These are phyloP conservation scores for Gloeophyllum trabeum DNA, from an alignment of 768 basidiomycete species.

Conservation along the genomic window DNA sequence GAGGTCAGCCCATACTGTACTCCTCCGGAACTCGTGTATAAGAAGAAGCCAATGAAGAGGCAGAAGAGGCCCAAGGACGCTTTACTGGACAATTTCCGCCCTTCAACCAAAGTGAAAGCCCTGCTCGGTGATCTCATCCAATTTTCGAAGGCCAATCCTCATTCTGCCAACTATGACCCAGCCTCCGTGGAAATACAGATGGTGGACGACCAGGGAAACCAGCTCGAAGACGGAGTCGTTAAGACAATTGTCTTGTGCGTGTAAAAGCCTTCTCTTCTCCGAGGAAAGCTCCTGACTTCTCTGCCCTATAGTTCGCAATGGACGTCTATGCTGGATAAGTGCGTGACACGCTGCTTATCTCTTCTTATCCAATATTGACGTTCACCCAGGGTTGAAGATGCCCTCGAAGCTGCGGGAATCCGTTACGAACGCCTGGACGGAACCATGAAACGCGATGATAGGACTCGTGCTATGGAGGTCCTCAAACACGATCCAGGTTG, in stretches of 20 bases:
- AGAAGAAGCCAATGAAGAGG: slow-evolving; percentile 54
- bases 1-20: slow-evolving; percentile 61
- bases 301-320: slow-evolving; percentile 65
- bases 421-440: slow-evolving; percentile 90
- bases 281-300: not conserved
- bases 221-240: slow-evolving; percentile 54
- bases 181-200: slow-evolving; percentile 61
- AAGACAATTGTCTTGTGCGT: slow-evolving; percentile 97
- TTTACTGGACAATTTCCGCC: slow-evolving; percentile 44
- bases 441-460: slow-evolving; percentile 95
- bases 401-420: slow-evolving; percentile 72
- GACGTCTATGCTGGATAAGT: slow-evolving; percentile 92
- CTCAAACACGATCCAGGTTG: slow-evolving; percentile 83
- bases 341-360: slow-evolving; percentile 14
- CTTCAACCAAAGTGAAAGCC: slow-evolving; percentile 84
- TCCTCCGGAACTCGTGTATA: slow-evolving; percentile 28
- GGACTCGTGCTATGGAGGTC: slow-evolving; percentile 84
- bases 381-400: slow-evolving; percentile 68
- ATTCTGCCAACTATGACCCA: slow-evolving; percentile 82
- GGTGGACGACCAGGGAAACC: slow-evolving; percentile 64
- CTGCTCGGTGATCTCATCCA: slow-evolving; percentile 71
- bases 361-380: slow-evolving; percentile 1
- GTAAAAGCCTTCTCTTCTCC: slow-evolving; percentile 5
- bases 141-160: slow-evolving; percentile 76
- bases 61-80: slow-evolving; percentile 55